These are phyloP conservation scores for Nigrospora sphaerica DNA, from an alignment of 2,329 filamentous ascomycete species.

Conservation along the genomic window DNA sequence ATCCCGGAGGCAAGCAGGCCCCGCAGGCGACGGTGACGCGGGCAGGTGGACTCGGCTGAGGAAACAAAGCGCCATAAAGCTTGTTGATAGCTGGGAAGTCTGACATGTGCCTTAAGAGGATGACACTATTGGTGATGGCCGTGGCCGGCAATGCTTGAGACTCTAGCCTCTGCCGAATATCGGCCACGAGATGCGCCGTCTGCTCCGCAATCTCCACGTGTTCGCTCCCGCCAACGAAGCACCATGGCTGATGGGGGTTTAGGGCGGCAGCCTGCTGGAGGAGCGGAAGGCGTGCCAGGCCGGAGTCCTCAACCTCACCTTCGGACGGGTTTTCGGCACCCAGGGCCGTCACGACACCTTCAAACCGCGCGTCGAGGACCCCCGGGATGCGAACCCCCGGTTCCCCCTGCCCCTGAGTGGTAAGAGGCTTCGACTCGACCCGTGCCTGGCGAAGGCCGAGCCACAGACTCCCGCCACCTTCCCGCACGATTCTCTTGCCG, in stretches of 20 bases:
- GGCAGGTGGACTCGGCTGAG: slow-evolving; percentile 72
- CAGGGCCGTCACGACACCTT: slow-evolving; percentile 28
- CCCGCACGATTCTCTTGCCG: slow-evolving; percentile 46
- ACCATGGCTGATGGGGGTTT: slow-evolving; percentile 19
- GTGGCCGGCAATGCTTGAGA: slow-evolving; percentile 25
- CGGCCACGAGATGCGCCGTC: slow-evolving; percentile 37
- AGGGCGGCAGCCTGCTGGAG: slow-evolving; percentile 13
- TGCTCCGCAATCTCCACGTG: slow-evolving; percentile 33
- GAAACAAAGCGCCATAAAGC: slow-evolving; percentile 70
- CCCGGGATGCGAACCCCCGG: slow-evolving; percentile 47
- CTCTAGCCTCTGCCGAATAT: slow-evolving; percentile 34
- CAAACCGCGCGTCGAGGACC: slow-evolving; percentile 59
- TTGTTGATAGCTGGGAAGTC: slow-evolving; percentile 72
- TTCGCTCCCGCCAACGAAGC: slow-evolving; percentile 23
- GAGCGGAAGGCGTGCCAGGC: slow-evolving; percentile 3
- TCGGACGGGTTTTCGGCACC: neutral
- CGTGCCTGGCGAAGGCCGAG: slow-evolving; percentile 53
- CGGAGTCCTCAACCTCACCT: neutral
- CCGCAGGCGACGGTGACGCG: slow-evolving; percentile 79
- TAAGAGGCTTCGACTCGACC: slow-evolving; percentile 34
- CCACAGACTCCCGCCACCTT: slow-evolving; percentile 74
- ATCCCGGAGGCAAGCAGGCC: slow-evolving; percentile 49
- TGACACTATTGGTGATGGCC: slow-evolving; percentile 47
- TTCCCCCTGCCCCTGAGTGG: slow-evolving; percentile 5
- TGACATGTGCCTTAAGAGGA: slow-evolving; percentile 72